Evolutionary conservation across 176 grass and related monocot species (phyloP), one percentile per base, ranked within the genome.

Genomic region (Triticum monococcum): DNA sequence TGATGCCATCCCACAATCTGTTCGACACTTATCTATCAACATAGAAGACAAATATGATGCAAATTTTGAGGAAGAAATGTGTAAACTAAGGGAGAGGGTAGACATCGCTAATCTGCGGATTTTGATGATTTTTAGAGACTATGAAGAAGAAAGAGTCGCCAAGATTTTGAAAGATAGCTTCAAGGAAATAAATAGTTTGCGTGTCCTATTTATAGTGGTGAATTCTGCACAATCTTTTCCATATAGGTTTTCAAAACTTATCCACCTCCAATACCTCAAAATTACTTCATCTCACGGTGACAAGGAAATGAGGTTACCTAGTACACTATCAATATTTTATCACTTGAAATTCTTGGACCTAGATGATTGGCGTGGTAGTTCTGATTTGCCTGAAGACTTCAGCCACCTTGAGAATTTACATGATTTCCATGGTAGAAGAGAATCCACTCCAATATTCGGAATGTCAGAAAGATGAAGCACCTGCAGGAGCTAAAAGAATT

Each of bases 291-390:
- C 61, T 26, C 2, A 12, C 10, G 0, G 2, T 7, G 23, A 26
- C 2, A 0, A 0, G 1, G 23, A 26, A 64, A 12, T 64, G 24
- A 64, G 11, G 0, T 64, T 64, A 6, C 60, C 60, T 63, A 0
- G 48, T 17, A 16, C 48, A 17, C 4, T 17, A 17, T 50, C 48
- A 50, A 50, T 13, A 50, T 50, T 50, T 50, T 50, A 50, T 50
- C 48, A 50, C 48, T 50, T 50, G 13, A 50, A 50, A 50, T 50
- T 50, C 46, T 16, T 50, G 46, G 46, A 50, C 46, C 46, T 50
- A 50, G 46, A 16, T 50, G 0, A 0, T 50, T 50, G 46, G 46
- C 0, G 0, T 50, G 46, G 46, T 14, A 0, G 13, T 16, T 50
- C 4, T 50, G 13, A 50, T 50, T 50, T 50, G 13, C 46, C 14